Conservation (phyloP, 2,329 filamentous ascomycete species). For the Apiospora hydei region DNA sequence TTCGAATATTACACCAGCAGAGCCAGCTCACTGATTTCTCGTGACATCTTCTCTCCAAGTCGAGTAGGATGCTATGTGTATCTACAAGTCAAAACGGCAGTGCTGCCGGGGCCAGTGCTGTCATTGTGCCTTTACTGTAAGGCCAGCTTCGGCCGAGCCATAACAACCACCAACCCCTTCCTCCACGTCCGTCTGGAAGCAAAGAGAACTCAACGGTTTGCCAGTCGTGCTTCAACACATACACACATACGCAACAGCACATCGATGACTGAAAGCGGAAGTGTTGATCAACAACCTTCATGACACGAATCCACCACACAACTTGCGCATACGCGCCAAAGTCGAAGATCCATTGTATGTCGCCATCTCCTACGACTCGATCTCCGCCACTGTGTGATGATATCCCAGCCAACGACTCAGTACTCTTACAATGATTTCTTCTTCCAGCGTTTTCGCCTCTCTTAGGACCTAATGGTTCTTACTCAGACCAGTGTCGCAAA, state of each 20-base stretch:
- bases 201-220: no score
- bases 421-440: background rate
- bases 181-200: background rate
- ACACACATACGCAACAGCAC: no score
- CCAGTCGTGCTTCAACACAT: background rate
- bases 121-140: background rate
- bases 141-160: background rate
- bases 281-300: background rate
- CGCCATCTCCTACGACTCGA: background rate
- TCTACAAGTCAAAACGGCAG: background rate
- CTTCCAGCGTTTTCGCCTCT: background rate
- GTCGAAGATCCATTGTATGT: background rate
- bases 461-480: background rate
- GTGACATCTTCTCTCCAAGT: no score
- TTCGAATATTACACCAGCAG: no score
- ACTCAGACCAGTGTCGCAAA: background rate
- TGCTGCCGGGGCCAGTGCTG: background rate
- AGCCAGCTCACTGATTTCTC: no score
- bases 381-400: background rate
- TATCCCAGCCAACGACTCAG: background rate
- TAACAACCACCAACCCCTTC: background rate
- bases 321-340: background rate
- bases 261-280: background rate
- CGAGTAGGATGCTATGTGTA: background rate
- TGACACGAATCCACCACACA: background rate